Conservation (phyloP, 2,329 filamentous ascomycete genomes). For the Paracoccidioides brasiliensis region DNA sequence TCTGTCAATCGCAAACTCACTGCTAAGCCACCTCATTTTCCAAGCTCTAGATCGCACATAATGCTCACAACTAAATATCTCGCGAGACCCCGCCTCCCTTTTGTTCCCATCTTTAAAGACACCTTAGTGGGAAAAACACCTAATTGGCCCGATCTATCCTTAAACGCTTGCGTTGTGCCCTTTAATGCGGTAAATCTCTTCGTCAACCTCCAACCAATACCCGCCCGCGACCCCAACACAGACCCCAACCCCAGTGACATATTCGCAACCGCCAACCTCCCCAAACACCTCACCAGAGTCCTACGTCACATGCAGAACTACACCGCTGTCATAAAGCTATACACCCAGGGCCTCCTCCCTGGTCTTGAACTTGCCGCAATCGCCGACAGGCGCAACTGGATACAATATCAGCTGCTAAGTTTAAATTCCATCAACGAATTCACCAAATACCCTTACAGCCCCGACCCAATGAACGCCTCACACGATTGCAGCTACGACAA, state of each 20-base stretch:
- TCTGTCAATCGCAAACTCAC: background rate
- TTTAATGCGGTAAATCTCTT: background rate
- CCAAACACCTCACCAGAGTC: conserved; percentile 8
- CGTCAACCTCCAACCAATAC: background rate
- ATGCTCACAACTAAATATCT: conserved; percentile 16
- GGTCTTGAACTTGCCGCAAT: conserved; percentile 10
- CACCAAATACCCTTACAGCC: background rate
- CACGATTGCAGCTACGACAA: background rate
- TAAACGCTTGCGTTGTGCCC: conserved; percentile 4
- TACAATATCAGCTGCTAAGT: conserved; percentile 25
- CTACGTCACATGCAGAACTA: conserved; percentile 18
- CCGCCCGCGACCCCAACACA: background rate
- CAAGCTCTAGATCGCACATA: conserved; percentile 11
- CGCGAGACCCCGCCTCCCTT: conserved; percentile 14
- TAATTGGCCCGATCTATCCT: conserved; percentile 8
- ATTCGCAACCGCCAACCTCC: conserved; percentile 4
- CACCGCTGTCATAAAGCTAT: conserved; percentile 15
- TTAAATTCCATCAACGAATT: conserved; percentile 18
- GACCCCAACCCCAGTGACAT: background rate
- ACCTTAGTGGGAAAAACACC: conserved; percentile 11
- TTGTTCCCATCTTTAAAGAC: conserved; percentile 13
- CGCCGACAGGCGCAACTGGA: conserved; percentile 27
- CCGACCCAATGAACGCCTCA: background rate
- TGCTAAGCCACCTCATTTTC: background rate
- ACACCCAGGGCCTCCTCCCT: conserved; percentile 12